phyloP scores from a whole-genome alignment of 2,329 filamentous ascomycete genomes.

The Pseudogymnoascus sp. region DNA sequence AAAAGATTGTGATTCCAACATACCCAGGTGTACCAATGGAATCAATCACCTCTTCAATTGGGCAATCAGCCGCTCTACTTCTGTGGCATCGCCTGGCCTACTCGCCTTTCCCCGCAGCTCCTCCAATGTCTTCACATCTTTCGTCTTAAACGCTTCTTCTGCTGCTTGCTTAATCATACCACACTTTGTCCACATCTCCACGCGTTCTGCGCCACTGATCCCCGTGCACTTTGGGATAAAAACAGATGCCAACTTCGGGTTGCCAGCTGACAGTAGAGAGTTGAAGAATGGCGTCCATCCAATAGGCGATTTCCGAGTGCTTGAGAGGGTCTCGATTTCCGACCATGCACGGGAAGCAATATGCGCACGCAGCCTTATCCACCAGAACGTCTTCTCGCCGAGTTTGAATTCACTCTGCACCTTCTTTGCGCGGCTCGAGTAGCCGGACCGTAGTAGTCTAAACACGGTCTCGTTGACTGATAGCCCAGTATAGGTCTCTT shows the following conservation, averaged over 20 bases:
- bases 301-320: constrained; percentile 77
- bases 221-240: constrained; percentile 85
- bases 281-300: constrained; percentile 98
- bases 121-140: constrained; percentile 69
- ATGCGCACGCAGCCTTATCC: constrained; percentile 75
- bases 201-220: constrained; percentile 51
- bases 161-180: constrained; percentile 82
- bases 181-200: constrained; percentile 95
- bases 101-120: constrained; percentile 67
- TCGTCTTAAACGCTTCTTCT: constrained; percentile 80
- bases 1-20: constrained; percentile 1
- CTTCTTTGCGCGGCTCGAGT: constrained; percentile 78
- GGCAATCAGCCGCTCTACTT: constrained; percentile 73
- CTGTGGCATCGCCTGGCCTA: constrained; percentile 57
- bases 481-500: constrained; percentile 69
- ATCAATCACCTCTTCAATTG: constrained; percentile 43
- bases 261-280: constrained; percentile 79
- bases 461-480: constrained; percentile 90
- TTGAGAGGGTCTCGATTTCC: constrained; percentile 80
- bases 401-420: constrained; percentile 90
- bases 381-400: constrained; percentile 83
- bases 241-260: constrained; percentile 71
- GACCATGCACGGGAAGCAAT: constrained; percentile 88
- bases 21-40: not conserved
- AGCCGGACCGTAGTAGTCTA: constrained; percentile 74